Base-by-base conservation (phyloP, 2,329 filamentous ascomycete species). In the Verticillium klebahnii region DNA sequence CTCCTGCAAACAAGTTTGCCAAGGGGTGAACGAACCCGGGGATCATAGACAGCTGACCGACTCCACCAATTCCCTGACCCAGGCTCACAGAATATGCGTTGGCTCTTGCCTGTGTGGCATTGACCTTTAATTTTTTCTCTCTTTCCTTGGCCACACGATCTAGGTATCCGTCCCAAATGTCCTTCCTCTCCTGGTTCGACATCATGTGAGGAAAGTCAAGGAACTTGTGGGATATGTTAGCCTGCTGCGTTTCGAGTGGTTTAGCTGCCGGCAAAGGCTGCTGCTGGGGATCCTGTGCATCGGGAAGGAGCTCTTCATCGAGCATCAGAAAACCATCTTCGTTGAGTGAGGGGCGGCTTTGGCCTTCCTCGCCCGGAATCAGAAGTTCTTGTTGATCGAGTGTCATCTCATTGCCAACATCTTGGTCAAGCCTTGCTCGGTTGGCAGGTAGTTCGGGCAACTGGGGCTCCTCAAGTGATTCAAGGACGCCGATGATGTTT, bases 1-100 rank as follows among this genome's bases (percentile, higher is more conserved):
- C 71, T 5, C 83, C 84, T 0, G 78, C 75, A 59, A 81, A 80
- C n/a, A 78, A 73, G 1, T 77, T 67, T 2, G 78, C 77, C 17
- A 86, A 74, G 1, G 82, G 81, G 56, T 83, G 78, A 3, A 67
- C 36, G 5, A 75, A 63, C 31, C 71, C 72, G 0, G 70, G 68
- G 1, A 70, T 45, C 3, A 68, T 70, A 2, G 72, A 66, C 17
- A 68, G 70, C 56, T 71, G 67, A 2, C 77, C 78, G 36, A 79
- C 69, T 25, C 73, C 72, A 23, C 63, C 71, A 29, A 79, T 65
- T 15, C 78, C 78, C 31, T 71, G 66, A 19, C 77, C 78, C 57
- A 80, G 77, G 1, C 74, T 73, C 8, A 78, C 61, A 31, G 73
- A 66, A 67, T 74, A 77, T 14, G 77, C 78, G 56, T 78, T 78